These are phyloP conservation scores for Venustampulla echinocandica DNA, from an alignment of 495 filamentous ascomycete genomes.

Conservation along the genomic window DNA sequence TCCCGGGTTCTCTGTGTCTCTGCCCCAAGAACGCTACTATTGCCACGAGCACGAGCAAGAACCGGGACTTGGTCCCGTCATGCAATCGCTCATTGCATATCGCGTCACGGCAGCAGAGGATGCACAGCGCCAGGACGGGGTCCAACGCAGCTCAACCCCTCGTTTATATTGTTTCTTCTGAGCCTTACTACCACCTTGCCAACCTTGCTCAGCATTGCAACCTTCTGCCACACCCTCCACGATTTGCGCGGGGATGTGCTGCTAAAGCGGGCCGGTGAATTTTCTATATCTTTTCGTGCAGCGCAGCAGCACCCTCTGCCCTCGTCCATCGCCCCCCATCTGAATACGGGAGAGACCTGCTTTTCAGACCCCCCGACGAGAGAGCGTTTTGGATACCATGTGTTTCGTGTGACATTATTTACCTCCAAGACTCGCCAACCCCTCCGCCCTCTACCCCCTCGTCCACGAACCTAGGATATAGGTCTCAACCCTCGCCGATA, in stretches of 20 bases:
- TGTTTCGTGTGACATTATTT: slow-evolving; percentile 1
- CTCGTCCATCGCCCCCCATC: not conserved
- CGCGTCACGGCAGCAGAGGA: slow-evolving; percentile 1
- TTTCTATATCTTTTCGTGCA: slow-evolving; percentile 16
- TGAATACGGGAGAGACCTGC: no score
- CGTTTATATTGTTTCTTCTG: slow-evolving; percentile 3
- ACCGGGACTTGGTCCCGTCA: no score
- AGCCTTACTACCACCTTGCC: slow-evolving; percentile 8
- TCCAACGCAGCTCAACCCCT: not conserved
- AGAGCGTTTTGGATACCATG: not conserved
- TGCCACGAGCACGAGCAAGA: no score
- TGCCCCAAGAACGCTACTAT: no score
- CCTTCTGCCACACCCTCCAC: slow-evolving; percentile 15
- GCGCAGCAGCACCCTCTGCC: not conserved
- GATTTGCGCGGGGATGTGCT: slow-evolving; percentile 12
- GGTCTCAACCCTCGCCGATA: not conserved
- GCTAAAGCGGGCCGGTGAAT: slow-evolving; percentile 1
- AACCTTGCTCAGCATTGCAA: slow-evolving; percentile 9
- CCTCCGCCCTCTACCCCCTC: not conserved
- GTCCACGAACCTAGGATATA: not conserved
- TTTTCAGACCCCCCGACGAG: not conserved
- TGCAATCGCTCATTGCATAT: not conserved
- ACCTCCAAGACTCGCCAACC: not conserved
- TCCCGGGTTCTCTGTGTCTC: no score
- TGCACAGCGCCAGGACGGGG: slow-evolving; percentile 1